A percentile compares a stretch with the other conserved stretches of the same genome.
phyloP scores from a whole-genome alignment of 164 flowering plant species.

The Tinospora cordifolia region DNA sequence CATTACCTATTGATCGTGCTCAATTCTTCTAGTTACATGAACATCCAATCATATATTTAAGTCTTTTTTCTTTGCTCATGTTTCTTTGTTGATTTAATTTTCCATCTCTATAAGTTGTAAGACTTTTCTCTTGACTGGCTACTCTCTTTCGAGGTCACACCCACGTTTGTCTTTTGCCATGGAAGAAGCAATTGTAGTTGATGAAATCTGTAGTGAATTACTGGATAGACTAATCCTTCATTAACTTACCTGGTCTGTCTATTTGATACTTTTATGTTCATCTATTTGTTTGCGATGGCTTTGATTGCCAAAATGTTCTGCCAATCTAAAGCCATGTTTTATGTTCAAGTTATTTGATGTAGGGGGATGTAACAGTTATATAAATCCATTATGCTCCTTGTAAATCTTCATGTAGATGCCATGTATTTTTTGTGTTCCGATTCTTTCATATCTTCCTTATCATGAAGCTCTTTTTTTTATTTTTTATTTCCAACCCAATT shows the following conservation, averaged over 20 bases:
- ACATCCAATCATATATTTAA: neutral
- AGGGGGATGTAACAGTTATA: no score
- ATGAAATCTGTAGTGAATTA: neutral
- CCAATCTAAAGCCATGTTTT: no score
- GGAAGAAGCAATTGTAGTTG: constrained; percentile 1
- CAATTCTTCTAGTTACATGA: neutral
- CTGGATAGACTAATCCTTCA: neutral
- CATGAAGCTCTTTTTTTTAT: no score
- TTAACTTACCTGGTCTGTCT: neutral
- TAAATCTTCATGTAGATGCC: no score
- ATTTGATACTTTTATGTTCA: neutral
- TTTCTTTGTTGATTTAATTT: neutral
- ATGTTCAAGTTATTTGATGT: no score
- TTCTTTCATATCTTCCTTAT: no score
- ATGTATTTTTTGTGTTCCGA: no score
- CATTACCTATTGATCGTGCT: neutral
- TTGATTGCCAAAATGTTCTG: no score
- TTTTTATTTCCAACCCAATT: no score
- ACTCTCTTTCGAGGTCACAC: neutral
- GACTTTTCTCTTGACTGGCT: neutral
- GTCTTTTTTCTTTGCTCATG: neutral
- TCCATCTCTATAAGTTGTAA: neutral
- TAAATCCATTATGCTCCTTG: no score
- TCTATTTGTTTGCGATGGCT: neutral
- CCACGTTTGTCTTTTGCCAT: neutral